Evolutionary conservation across 2,329 filamentous ascomycete genomes (phyloP), one percentile per base, ranked within the genome.

Genomic region (Pseudogymnoascus sp.): DNA sequence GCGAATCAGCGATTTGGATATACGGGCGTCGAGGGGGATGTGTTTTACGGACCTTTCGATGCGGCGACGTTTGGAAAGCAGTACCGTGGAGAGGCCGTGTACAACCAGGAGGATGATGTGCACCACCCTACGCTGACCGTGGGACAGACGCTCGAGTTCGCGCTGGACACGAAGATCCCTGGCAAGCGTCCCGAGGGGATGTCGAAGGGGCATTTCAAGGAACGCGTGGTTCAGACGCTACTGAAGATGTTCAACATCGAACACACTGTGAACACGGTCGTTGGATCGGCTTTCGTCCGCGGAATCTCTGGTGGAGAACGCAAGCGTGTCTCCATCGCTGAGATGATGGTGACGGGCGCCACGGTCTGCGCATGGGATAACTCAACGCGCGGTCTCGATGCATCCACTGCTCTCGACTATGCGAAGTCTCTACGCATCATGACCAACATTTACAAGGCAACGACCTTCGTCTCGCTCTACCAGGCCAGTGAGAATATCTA

Each of bases 401-500:
- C 85, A 0, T 84, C 79, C 65, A 86, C 81, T 4, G 85, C 85
- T 1, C 74, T 87, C 1, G 79, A 86, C 59, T 87, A 80, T 68
- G 77, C 80, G 22, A 84, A 83, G 67, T 80, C 82, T 1, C 72
- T 88, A 12, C 77, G 86, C 6, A 80, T 82, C 6, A 77, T 88
- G 79, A 87, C 86, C 0, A 83, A 88, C 63, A 78, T 85, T 1
- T 74, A 83, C 3, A 82, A 83, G 0, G 73, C 86, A 3, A 75
- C 84, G 0, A 81, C 83, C 0, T 82, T 87, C 47, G 83, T 87
- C 9, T 86, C 85, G 0, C 76, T 88, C 0, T 89, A 90, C 69
- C 87, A 89, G 68, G 86, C 87, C 3, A 84, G 85, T 7, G 86
- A 89, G 60, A 84, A 81, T 25, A 88, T 89, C 63, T 88, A 87